Conservation (phyloP, 2,329 filamentous ascomycete species). For the Aureobasidium lini region DNA sequence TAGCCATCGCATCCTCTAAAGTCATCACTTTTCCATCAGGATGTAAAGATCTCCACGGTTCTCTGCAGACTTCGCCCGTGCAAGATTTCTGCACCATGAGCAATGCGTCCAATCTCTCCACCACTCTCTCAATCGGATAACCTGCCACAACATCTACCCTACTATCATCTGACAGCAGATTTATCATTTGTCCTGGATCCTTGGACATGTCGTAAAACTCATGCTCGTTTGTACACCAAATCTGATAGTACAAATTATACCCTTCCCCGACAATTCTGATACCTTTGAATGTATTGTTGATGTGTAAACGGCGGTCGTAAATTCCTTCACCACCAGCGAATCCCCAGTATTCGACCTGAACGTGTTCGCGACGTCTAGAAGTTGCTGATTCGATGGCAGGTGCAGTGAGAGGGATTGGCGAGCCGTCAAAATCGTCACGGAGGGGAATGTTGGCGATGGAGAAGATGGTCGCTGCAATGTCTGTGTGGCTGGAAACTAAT, state of each 20-base stretch:
- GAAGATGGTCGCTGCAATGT: slow-evolving; percentile 34
- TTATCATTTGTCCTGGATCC: slow-evolving; percentile 17
- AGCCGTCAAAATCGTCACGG: slow-evolving; percentile 29
- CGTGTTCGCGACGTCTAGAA: slow-evolving; percentile 26
- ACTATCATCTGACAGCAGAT: slow-evolving; percentile 1
- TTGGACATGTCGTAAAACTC: slow-evolving; percentile 51
- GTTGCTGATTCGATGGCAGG: slow-evolving; percentile 14
- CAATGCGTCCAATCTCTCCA: slow-evolving; percentile 25
- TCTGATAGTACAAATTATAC: slow-evolving; percentile 58
- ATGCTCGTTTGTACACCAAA: slow-evolving; percentile 62
- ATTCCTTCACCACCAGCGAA: slow-evolving; percentile 27
- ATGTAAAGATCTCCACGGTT: slow-evolving; percentile 28
- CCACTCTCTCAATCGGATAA: background rate
- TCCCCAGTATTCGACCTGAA: slow-evolving; percentile 37
- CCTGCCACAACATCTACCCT: background rate
- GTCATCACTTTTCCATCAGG: slow-evolving; percentile 22
- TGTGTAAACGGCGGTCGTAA: slow-evolving; percentile 21
- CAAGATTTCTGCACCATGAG: slow-evolving; percentile 29
- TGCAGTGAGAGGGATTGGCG: slow-evolving; percentile 27
- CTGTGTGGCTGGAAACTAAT: slow-evolving; percentile 33
- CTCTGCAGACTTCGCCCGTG: slow-evolving; percentile 23
- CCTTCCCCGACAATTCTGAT: slow-evolving; percentile 21
- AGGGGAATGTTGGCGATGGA: slow-evolving; percentile 24
- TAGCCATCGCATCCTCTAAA: slow-evolving; percentile 22
- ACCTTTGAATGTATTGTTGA: slow-evolving; percentile 27